phyloP scores from a whole-genome alignment of 2,329 filamentous ascomycete species.

The Coniochaeta ligniaria region DNA sequence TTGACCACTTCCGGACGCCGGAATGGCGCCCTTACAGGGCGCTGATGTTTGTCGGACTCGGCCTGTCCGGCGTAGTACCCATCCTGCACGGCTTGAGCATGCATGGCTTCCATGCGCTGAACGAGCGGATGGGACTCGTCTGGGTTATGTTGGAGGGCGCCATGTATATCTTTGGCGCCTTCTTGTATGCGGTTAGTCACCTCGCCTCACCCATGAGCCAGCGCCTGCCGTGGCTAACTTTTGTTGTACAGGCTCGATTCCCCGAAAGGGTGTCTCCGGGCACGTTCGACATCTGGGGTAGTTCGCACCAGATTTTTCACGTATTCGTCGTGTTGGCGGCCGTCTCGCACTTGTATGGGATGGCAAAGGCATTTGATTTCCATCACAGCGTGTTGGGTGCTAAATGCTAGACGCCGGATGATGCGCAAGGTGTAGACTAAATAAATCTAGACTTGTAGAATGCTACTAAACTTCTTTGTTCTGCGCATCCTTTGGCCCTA shows the following conservation, averaged over 20 bases:
- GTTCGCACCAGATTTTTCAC: constrained; percentile 95
- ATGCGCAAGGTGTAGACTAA: not conserved
- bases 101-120: constrained; percentile 60
- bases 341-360: constrained; percentile 69
- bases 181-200: constrained; percentile 68
- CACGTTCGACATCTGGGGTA: constrained; percentile 82
- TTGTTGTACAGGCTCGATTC: constrained; percentile 53
- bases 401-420: constrained; percentile 29
- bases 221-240: not conserved
- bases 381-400: constrained; percentile 58
- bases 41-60: constrained; percentile 82
- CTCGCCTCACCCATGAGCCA: not conserved
- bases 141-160: constrained; percentile 76
- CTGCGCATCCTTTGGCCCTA: not conserved
- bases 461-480: not conserved
- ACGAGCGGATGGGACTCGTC: constrained; percentile 67
- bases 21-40: constrained; percentile 79
- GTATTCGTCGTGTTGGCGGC: constrained; percentile 80
- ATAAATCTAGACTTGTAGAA: not conserved
- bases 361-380: constrained; percentile 80
- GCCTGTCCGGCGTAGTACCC: constrained; percentile 75
- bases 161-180: constrained; percentile 80
- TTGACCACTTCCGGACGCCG: constrained; percentile 78
- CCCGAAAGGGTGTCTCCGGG: constrained; percentile 77
- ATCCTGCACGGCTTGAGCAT: constrained; percentile 67